Percentiles rank a stretch among this genome's conserved stretches.
These are phyloP conservation scores for Globisporangium nunn DNA, from an alignment of 352 stramenopile species.

Conservation along the genomic window DNA sequence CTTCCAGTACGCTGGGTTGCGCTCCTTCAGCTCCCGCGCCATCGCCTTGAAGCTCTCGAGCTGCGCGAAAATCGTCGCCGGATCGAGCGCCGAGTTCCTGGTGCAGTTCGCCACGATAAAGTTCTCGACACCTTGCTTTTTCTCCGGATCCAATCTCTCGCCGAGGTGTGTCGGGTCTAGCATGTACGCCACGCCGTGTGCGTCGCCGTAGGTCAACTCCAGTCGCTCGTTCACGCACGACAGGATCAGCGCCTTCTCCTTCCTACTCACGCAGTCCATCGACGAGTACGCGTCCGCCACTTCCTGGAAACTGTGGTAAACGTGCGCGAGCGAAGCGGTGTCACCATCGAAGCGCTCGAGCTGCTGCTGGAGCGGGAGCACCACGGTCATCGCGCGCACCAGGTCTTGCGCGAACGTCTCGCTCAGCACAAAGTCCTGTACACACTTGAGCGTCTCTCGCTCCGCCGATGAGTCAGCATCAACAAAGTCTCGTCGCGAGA, in stretches of 20 bases:
- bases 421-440: slow-evolving; percentile 62
- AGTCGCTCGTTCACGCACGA: slow-evolving; percentile 60
- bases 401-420: slow-evolving; percentile 57
- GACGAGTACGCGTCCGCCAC: slow-evolving; percentile 37
- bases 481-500: slow-evolving; percentile 55
- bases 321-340: slow-evolving; percentile 38
- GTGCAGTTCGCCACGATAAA: slow-evolving; percentile 45
- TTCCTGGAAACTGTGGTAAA: slow-evolving; percentile 41
- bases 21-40: slow-evolving; percentile 42
- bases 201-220: slow-evolving; percentile 53
- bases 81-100: slow-evolving; percentile 8
- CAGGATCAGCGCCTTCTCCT: slow-evolving; percentile 63
- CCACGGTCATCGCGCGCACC: slow-evolving; percentile 41
- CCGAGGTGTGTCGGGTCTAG: slow-evolving; percentile 53
- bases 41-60: slow-evolving; percentile 26
- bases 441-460: slow-evolving; percentile 36
- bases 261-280: slow-evolving; percentile 64
- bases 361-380: slow-evolving; percentile 51
- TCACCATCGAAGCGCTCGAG: slow-evolving; percentile 38
- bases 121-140: slow-evolving; percentile 33
- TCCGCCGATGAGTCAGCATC: slow-evolving; percentile 28
- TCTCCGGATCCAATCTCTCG: slow-evolving; percentile 33
- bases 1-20: slow-evolving; percentile 50
- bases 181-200: slow-evolving; percentile 52
- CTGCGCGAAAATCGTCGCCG: neutral